A percentile compares a stretch with the other conserved stretches of the same genome.
Evolutionary conservation across 2,329 filamentous ascomycete genomes (phyloP).

Genomic region (Fusarium nodosum): DNA sequence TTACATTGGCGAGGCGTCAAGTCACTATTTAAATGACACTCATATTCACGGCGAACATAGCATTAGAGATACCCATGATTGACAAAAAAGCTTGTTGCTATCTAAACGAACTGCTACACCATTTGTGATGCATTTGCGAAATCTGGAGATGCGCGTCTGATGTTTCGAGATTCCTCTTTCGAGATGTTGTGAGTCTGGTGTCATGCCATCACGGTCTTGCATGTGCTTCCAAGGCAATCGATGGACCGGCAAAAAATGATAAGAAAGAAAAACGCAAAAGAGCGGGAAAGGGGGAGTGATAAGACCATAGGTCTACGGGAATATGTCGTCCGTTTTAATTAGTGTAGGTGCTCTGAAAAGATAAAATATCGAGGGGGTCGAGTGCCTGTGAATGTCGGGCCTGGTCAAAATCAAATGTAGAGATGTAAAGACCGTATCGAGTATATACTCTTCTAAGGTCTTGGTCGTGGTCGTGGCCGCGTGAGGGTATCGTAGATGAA

Average conservation of each 20-base stretch:
- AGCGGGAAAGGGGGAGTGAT: not conserved
- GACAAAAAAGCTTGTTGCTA: slow-evolving; percentile 17
- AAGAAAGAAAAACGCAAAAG: not conserved
- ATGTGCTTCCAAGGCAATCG: not conserved
- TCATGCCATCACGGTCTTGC: not conserved
- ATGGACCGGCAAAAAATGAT: not conserved
- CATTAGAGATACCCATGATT: slow-evolving; percentile 45
- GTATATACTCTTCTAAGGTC: not conserved
- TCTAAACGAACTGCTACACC: not conserved
- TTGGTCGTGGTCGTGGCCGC: not conserved
- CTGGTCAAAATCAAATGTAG: not conserved
- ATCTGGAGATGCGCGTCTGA: not conserved
- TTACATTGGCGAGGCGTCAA: slow-evolving; percentile 15
- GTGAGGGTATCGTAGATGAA: not conserved
- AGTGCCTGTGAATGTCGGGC: not conserved
- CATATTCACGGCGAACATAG: slow-evolving; percentile 30
- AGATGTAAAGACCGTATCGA: not conserved
- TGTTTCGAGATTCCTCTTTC: not conserved
- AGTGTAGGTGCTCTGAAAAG: not conserved
- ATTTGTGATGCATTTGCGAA: not conserved
- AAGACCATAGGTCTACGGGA: not conserved
- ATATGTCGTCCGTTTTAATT: not conserved
- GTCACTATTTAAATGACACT: slow-evolving; percentile 3
- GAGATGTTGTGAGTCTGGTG: not conserved
- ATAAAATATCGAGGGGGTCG: not conserved